These are phyloP conservation scores for Anethum foeniculum DNA, from an alignment of 140 eudicot genomes.

Conservation along the genomic window DNA sequence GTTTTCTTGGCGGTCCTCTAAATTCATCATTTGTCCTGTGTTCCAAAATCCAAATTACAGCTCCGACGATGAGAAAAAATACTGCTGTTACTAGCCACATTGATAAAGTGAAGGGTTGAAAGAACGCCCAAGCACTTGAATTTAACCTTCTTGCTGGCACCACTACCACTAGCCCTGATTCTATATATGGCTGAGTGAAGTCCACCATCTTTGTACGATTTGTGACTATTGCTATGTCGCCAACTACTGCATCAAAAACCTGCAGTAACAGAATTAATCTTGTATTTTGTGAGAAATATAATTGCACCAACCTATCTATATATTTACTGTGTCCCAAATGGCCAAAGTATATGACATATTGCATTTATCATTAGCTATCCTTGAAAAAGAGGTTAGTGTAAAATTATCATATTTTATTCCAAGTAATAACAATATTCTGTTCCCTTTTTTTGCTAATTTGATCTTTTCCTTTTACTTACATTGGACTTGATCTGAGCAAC, in stretches of 20 bases:
- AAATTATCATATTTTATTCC: background rate
- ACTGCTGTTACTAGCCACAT: slow-evolving; percentile 60
- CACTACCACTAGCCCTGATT: slow-evolving; percentile 65
- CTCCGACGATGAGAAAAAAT: slow-evolving; percentile 47
- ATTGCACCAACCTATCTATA: background rate
- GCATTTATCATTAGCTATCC: background rate
- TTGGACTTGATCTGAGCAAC: slow-evolving; percentile 31
- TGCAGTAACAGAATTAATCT: slow-evolving; percentile 10
- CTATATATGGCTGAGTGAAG: slow-evolving; percentile 69
- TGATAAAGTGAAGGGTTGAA: slow-evolving; percentile 47
- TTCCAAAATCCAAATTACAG: slow-evolving; percentile 62
- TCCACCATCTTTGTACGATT: slow-evolving; percentile 65
- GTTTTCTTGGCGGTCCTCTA: slow-evolving; percentile 64
- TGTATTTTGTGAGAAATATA: background rate
- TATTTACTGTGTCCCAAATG: background rate
- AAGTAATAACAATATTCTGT: background rate
- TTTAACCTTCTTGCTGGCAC: slow-evolving; percentile 43
- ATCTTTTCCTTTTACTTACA: slow-evolving; percentile 26
- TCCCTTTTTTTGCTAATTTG: background rate
- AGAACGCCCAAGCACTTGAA: slow-evolving; percentile 64
- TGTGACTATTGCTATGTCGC: slow-evolving; percentile 70
- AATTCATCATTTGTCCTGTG: slow-evolving; percentile 61
- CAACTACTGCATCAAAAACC: slow-evolving; percentile 70
- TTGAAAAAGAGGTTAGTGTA: background rate
- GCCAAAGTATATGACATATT: background rate